phyloP scores from a whole-genome alignment of 495 filamentous ascomycete genomes.

The Clohesyomyces aquaticus region DNA sequence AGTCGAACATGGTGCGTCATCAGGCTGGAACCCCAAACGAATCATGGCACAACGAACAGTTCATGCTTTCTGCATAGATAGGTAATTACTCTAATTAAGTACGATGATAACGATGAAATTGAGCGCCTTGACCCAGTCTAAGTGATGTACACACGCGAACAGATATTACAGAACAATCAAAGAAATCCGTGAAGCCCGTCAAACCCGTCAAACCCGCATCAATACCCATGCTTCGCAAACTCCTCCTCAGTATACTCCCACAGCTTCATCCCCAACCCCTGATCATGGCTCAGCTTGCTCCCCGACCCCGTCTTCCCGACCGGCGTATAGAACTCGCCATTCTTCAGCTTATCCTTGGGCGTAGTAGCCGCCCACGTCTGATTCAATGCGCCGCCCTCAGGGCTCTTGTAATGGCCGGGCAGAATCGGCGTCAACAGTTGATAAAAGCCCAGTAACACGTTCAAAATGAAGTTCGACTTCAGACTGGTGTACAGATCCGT shows the following conservation, averaged over 20 bases:
- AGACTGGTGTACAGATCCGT: conserved; percentile 52
- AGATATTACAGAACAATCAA: too few relatives aligned
- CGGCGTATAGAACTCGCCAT: conserved; percentile 64
- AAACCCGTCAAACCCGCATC: background rate
- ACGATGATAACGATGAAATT: too few relatives aligned
- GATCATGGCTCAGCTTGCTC: conserved; percentile 55
- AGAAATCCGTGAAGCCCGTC: background rate
- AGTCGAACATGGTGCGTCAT: too few relatives aligned
- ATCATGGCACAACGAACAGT: too few relatives aligned
- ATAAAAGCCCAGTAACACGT: conserved; percentile 54
- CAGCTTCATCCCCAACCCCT: conserved; percentile 58
- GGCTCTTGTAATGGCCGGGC: conserved; percentile 57
- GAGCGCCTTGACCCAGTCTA: too few relatives aligned
- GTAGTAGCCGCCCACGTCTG: conserved; percentile 62
- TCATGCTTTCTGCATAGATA: too few relatives aligned
- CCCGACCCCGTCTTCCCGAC: conserved; percentile 60
- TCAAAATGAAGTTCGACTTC: conserved; percentile 56
- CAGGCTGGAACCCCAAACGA: too few relatives aligned
- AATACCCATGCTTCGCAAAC: conserved; percentile 43
- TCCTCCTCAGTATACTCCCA: conserved; percentile 62
- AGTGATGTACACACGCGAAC: too few relatives aligned
- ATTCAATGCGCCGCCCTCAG: conserved; percentile 56
- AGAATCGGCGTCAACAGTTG: conserved; percentile 58
- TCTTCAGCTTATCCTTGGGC: conserved; percentile 50
- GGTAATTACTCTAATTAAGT: too few relatives aligned